Conservation (phyloP, 495 filamentous ascomycete species). For the Emericellopsis terricola region DNA sequence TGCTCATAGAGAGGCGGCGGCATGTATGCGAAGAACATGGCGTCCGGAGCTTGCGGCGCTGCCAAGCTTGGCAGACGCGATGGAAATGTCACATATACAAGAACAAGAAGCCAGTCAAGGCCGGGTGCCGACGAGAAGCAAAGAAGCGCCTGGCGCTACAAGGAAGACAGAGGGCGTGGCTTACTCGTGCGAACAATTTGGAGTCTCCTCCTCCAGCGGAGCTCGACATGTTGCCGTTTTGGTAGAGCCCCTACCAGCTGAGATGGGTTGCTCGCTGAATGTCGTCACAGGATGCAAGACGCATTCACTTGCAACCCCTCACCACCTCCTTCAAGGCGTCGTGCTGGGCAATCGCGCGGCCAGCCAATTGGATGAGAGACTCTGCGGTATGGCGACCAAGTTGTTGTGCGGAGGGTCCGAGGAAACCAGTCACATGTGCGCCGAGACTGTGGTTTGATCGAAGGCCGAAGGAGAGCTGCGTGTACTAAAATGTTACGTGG, state of each 20-base stretch:
- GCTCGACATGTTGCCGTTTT: constrained; percentile 40
- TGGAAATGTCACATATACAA: too few relatives aligned
- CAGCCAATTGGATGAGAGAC: constrained; percentile 11
- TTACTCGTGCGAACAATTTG: constrained; percentile 97
- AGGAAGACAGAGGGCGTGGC: constrained; percentile 18
- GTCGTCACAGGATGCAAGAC: background rate
- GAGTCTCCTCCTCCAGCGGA: constrained; percentile 74
- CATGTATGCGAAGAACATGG: constrained; percentile 32
- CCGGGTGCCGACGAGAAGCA: background rate
- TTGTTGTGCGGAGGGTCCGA: constrained; percentile 10
- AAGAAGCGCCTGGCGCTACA: background rate
- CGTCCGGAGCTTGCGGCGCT: constrained; percentile 3
- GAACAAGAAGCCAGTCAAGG: too few relatives aligned
- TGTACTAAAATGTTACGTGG: too few relatives aligned
- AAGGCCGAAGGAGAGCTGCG: constrained; percentile 7
- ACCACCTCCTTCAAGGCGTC: background rate
- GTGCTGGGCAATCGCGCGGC: background rate
- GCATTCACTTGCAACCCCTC: background rate
- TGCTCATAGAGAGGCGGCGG: constrained; percentile 18
- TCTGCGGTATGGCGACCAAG: too few relatives aligned
- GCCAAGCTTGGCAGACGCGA: too few relatives aligned
- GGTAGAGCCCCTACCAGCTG: too few relatives aligned
- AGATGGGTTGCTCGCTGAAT: too few relatives aligned
- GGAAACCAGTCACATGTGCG: constrained; percentile 13
- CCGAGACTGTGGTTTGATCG: constrained; percentile 6